Base-by-base conservation (phyloP, 225 moss, liverwort and hornwort species). In the Neckera pumila region DNA sequence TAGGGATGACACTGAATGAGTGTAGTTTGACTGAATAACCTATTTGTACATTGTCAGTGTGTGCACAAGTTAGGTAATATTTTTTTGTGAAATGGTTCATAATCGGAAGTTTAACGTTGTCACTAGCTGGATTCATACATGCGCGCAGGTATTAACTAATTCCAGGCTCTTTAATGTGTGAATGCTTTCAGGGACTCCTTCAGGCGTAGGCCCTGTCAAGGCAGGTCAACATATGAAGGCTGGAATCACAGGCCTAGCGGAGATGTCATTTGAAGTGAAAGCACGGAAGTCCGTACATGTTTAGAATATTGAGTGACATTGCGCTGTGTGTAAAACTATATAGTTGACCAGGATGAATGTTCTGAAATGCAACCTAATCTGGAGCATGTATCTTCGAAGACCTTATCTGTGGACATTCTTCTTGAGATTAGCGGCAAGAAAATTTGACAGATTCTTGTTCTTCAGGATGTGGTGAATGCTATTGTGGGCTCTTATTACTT, bases 201-300 rank as follows among this genome's bases (percentile, higher is more conserved):
- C 96, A 64, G 97, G 96, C 54, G 97, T 95, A 72, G 97, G 97
- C 27, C 94, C 96, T 40, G 96, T 97, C 25, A 95, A 91, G 79
- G 93, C 94, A 89, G 96, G 96, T 78, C 97, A 97, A 81, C 86
- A 81, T 72, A 92, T 97, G 82, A 96, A 90, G 87, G 95, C 95
- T 86, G 97, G 96, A 83, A 97, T 96, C 81, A 96, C 96, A 88
- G 96, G 95, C 81, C 84, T 97, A 34, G 70, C 93, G 80, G 95
- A 96, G 87, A 96, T 97, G 90, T 94, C 93, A 31, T 97, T 97
- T 81, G 92, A 93, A 75, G 97, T 97, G 63, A 91, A 93, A 85
- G 72, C 93, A 59, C 94, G 97, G 78, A 86, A 81, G 77, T 17
- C 85, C 1, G 69, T 30, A 33, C 70, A 22, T 47, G 54, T 25